A percentile compares a stretch with the other conserved stretches of the same genome.
Conservation (phyloP, 208 protist species). For the Leishmania turanica region DNA sequence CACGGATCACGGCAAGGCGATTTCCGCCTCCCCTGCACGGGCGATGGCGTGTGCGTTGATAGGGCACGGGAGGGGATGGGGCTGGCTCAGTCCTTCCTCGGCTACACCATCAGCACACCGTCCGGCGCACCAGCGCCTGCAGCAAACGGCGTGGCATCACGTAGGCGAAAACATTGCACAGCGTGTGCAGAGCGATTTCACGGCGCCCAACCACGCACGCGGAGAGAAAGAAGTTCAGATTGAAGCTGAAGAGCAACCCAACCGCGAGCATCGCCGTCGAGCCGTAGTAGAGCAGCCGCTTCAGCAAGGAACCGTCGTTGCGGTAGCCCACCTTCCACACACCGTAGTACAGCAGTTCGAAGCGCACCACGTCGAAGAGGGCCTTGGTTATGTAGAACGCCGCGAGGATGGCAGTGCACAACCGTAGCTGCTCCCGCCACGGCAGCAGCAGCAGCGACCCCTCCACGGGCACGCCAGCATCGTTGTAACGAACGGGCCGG, state of each 20-base stretch:
- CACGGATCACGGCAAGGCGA: not conserved
- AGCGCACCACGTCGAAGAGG: slow-evolving; percentile 32
- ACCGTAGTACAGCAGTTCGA: slow-evolving; percentile 46
- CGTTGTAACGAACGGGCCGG: slow-evolving; percentile 29
- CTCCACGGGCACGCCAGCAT: slow-evolving; percentile 32
- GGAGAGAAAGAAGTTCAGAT: slow-evolving; percentile 27
- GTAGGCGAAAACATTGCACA: slow-evolving; percentile 17
- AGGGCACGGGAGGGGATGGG: not conserved
- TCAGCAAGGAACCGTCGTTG: slow-evolving; percentile 19
- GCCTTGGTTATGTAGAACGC: slow-evolving; percentile 35
- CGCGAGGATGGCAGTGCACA: slow-evolving; percentile 22
- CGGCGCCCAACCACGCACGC: slow-evolving; percentile 31
- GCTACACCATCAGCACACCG: not conserved
- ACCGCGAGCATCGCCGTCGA: slow-evolving; percentile 29
- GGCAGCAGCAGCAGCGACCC: slow-evolving; percentile 32
- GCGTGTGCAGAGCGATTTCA: slow-evolving; percentile 26
- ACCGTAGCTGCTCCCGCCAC: slow-evolving; percentile 33
- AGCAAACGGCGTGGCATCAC: slow-evolving; percentile 23
- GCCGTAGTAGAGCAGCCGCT: slow-evolving; percentile 40
- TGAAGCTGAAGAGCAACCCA: slow-evolving; percentile 28
- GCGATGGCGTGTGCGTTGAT: not conserved
- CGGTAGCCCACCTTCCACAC: slow-evolving; percentile 41
- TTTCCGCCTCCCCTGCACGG: not conserved
- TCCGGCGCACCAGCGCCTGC: not conserved
- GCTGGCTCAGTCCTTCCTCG: not conserved